phyloP scores from a whole-genome alignment of 139 green algal species.

The Choricystis sp. region DNA sequence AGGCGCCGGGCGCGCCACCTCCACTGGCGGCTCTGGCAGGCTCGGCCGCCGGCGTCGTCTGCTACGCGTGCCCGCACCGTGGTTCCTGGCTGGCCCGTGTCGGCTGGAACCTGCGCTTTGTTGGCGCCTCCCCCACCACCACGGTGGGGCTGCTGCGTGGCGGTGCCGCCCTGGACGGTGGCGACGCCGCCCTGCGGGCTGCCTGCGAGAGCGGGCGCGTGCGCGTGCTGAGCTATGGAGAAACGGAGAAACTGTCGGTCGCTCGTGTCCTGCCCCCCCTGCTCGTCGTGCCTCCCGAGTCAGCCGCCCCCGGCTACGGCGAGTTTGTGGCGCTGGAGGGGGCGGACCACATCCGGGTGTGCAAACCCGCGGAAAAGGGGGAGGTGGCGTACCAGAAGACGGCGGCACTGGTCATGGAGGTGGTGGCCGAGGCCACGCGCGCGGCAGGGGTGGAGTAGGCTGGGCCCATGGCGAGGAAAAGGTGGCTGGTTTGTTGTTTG shows the following conservation, averaged over 20 bases:
- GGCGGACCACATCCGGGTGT: constrained; percentile 58
- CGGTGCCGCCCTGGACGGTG: constrained; percentile 42
- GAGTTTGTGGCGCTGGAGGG: constrained; percentile 33
- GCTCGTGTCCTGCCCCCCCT: constrained; percentile 30
- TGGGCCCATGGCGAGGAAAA: too few species aligned
- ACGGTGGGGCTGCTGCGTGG: constrained; percentile 41
- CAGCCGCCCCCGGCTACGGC: constrained; percentile 53
- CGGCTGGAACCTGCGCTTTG: constrained; percentile 57
- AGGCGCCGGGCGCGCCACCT: neutral
- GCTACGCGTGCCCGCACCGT: constrained; percentile 62
- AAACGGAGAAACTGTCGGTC: constrained; percentile 40
- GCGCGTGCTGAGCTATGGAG: constrained; percentile 34
- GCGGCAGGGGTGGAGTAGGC: too few species aligned
- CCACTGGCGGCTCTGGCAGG: constrained; percentile 15
- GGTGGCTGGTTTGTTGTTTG: too few species aligned
- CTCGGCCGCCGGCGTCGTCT: constrained; percentile 40
- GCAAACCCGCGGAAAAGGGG: constrained; percentile 33
- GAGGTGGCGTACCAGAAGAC: constrained; percentile 16
- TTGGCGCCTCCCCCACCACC: constrained; percentile 36
- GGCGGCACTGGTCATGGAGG: neutral
- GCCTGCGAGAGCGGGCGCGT: constrained; percentile 21
- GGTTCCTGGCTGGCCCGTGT: constrained; percentile 51
- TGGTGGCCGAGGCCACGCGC: neutral
- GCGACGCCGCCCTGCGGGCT: constrained; percentile 33
- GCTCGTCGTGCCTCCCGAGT: constrained; percentile 44